Evolutionary conservation across 2,329 filamentous ascomycete genomes (phyloP).

Genomic region (Seiridium cupressi): DNA sequence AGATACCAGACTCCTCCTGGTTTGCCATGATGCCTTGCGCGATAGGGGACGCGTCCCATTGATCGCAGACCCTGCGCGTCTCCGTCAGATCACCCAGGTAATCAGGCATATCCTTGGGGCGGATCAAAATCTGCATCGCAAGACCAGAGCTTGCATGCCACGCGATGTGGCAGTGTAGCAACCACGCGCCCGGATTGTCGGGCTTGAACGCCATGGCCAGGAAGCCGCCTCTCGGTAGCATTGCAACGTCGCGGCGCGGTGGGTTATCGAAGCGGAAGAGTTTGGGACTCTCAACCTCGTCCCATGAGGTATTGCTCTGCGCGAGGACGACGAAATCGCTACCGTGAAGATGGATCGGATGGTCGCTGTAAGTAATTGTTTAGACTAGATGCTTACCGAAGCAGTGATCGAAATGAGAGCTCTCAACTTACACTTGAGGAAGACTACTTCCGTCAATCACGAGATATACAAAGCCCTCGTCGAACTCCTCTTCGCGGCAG

Average conservation of each 20-base stretch:
- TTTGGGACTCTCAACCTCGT: neutral
- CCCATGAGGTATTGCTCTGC: neutral
- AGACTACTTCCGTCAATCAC: slow-evolving; percentile 12
- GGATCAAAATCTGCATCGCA: neutral
- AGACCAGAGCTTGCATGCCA: slow-evolving; percentile 5
- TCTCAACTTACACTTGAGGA: slow-evolving; percentile 17
- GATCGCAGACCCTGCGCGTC: neutral
- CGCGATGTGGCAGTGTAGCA: slow-evolving; percentile 21
- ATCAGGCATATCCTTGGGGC: neutral
- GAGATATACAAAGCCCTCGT: slow-evolving; percentile 16
- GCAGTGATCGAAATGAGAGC: slow-evolving; percentile 14
- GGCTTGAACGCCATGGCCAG: slow-evolving; percentile 1
- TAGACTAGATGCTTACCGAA: neutral
- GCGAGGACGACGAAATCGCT: slow-evolving; percentile 46
- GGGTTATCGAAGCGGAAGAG: slow-evolving; percentile 2
- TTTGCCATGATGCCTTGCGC: neutral
- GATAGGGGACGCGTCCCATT: neutral
- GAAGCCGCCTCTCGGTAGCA: neutral
- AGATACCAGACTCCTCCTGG: slow-evolving; percentile 2
- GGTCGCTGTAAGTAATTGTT: slow-evolving; percentile 19
- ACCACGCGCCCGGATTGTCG: slow-evolving; percentile 5
- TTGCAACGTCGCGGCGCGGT: slow-evolving; percentile 1
- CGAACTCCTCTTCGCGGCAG: slow-evolving; percentile 11
- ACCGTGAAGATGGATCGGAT: slow-evolving; percentile 50
- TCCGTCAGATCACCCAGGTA: slow-evolving; percentile 1